phyloP scores from a whole-genome alignment of 2,329 filamentous ascomycete species.

The Leptographium lundbergii region DNA sequence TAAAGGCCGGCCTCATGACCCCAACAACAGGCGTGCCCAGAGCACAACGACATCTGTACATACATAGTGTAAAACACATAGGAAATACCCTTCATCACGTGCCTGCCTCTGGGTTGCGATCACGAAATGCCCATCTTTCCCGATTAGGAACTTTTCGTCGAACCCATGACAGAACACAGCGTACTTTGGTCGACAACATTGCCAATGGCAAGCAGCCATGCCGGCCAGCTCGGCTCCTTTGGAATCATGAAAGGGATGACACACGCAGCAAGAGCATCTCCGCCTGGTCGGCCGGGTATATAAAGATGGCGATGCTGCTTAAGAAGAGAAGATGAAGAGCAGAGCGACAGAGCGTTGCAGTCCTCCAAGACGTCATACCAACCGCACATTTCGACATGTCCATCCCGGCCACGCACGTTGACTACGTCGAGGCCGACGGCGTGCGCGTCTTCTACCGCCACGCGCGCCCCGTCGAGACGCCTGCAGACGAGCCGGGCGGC shows the following conservation, averaged over 20 bases:
- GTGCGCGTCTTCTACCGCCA: constrained; percentile 28
- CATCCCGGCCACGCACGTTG: neutral
- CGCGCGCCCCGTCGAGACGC: constrained; percentile 14
- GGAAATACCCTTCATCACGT: neutral
- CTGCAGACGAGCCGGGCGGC: too few relatives aligned
- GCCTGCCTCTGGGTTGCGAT: neutral
- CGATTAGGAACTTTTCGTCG: constrained; percentile 9
- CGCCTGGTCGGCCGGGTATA: too few relatives aligned
- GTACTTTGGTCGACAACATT: neutral
- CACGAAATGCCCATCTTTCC: neutral
- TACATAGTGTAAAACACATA: neutral
- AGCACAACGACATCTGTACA: neutral
- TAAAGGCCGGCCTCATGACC: neutral
- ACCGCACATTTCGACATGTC: neutral
- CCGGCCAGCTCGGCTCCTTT: constrained; percentile 10
- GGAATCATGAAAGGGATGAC: too few relatives aligned
- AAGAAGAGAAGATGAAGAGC: too few relatives aligned
- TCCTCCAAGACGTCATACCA: neutral
- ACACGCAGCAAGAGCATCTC: too few relatives aligned
- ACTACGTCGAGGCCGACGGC: constrained; percentile 15
- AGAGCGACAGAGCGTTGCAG: neutral
- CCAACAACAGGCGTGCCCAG: neutral
- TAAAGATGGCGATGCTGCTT: too few relatives aligned
- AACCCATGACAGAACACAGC: neutral
- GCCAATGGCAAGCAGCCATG: constrained; percentile 13